phyloP scores from a whole-genome alignment of 805 yeast species.

The Candida alai region DNA sequence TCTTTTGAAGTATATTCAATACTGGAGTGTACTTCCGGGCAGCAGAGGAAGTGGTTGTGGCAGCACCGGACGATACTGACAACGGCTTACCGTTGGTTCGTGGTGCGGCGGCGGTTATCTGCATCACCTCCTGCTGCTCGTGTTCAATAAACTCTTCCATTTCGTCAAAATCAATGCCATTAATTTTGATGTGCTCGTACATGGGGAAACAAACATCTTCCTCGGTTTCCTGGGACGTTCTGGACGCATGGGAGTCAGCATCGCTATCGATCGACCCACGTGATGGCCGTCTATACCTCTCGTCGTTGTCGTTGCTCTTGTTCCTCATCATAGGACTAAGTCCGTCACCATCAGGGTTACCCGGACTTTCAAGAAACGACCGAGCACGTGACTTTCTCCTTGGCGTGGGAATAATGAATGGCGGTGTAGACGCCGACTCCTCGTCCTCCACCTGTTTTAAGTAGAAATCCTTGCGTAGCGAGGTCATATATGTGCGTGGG shows the following conservation, averaged over 20 bases:
- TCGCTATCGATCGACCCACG: conserved; percentile 52
- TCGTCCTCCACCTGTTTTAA: conserved; percentile 17
- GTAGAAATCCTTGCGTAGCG: conserved; percentile 17
- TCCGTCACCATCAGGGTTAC: conserved; percentile 17
- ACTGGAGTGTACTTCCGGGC: conserved; percentile 66
- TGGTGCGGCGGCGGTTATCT: not conserved
- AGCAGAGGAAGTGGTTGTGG: too few relatives aligned
- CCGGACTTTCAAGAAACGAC: conserved; percentile 20
- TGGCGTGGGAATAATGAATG: conserved; percentile 13
- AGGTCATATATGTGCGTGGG: conserved; percentile 10
- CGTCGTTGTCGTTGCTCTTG: conserved; percentile 21
- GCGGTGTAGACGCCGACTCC: conserved; percentile 9
- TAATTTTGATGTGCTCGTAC: conserved; percentile 57
- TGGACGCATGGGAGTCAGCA: conserved; percentile 66
- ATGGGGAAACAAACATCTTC: conserved; percentile 98
- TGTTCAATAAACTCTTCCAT: conserved; percentile 75
- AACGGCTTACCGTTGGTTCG: not conserved
- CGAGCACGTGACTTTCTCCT: conserved; percentile 28
- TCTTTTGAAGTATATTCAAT: conserved; percentile 25
- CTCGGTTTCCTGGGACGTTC: conserved; percentile 86
- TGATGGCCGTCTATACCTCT: conserved; percentile 30
- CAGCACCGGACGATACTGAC: not conserved
- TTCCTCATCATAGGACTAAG: conserved; percentile 27
- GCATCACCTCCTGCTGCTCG: conserved; percentile 31
- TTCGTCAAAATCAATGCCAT: conserved; percentile 89